phyloP scores from a whole-genome alignment of 2,329 filamentous ascomycete genomes.

The Camillea tinctor region DNA sequence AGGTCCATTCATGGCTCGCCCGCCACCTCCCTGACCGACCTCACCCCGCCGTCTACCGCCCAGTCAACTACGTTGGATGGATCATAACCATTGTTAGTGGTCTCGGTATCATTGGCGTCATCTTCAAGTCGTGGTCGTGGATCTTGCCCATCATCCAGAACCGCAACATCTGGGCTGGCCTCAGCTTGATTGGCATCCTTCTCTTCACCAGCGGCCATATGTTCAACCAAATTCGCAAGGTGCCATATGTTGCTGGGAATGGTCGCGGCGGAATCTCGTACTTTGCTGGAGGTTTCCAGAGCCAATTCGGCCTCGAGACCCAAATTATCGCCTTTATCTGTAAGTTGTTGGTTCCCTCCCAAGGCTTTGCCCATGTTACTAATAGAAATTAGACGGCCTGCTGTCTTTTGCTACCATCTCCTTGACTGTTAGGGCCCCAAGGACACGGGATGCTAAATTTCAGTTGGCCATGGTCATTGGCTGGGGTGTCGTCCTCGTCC shows the following conservation, averaged over 20 bases:
- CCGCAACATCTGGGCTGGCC: conserved; percentile 89
- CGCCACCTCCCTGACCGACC: conserved; percentile 76
- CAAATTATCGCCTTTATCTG: conserved; percentile 93
- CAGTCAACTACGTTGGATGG: conserved; percentile 83
- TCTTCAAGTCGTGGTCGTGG: conserved; percentile 73
- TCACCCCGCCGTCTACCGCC: conserved; percentile 75
- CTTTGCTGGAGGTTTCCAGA: conserved; percentile 89
- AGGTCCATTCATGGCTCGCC: conserved; percentile 74
- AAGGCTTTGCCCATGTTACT: conserved; percentile 24
- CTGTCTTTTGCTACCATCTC: conserved; percentile 88
- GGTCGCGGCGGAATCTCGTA: conserved; percentile 84
- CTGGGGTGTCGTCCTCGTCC: conserved; percentile 74
- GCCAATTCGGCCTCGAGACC: conserved; percentile 89
- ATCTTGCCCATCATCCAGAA: conserved; percentile 80
- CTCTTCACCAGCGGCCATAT: conserved; percentile 96
- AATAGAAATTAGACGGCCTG: conserved; percentile 52
- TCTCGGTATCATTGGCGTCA: conserved; percentile 66
- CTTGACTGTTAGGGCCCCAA: conserved; percentile 89
- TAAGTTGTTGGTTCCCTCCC: conserved; percentile 48
- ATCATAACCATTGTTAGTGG: conserved; percentile 65
- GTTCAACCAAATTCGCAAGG: conserved; percentile 98
- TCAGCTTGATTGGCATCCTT: conserved; percentile 85
- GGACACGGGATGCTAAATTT: conserved; percentile 71
- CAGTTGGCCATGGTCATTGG: conserved; percentile 81
- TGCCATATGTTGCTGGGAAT: conserved; percentile 86